Evolutionary conservation across 805 yeast species (phyloP).

Genomic region (Metschnikowia dekortorum): DNA sequence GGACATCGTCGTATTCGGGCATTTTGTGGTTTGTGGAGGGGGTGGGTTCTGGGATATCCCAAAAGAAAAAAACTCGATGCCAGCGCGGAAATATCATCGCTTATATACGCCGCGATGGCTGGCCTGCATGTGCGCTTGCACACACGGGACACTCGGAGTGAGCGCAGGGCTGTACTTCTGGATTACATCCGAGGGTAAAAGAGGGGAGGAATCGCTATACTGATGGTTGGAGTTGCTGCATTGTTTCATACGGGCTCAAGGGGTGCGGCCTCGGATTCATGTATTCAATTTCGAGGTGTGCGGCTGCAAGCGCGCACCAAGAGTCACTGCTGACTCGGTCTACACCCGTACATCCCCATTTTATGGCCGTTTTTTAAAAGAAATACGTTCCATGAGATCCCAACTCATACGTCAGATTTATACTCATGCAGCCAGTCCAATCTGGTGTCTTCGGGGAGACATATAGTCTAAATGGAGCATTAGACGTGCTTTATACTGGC

Average conservation of each 20-base stretch:
- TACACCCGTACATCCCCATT: neutral
- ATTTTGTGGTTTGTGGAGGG: neutral
- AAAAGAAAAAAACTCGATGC: slow-evolving; percentile 1
- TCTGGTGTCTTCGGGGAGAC: too few relatives aligned
- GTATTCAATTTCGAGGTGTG: neutral
- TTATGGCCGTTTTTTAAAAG: neutral
- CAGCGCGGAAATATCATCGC: neutral
- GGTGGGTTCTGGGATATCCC: slow-evolving; percentile 3
- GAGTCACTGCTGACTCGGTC: neutral
- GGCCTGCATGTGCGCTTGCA: neutral
- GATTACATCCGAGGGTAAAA: too few relatives aligned
- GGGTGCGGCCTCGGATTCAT: neutral
- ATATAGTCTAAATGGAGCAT: too few relatives aligned
- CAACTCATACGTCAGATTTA: too few relatives aligned
- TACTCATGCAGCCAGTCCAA: too few relatives aligned
- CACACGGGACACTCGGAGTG: neutral
- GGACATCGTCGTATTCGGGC: slow-evolving; percentile 28
- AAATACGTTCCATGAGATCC: neutral
- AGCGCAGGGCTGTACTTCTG: neutral
- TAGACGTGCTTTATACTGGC: too few relatives aligned
- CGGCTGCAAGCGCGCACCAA: neutral
- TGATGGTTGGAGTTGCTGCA: slow-evolving; percentile 4
- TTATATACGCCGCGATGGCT: slow-evolving; percentile 3
- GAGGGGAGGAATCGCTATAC: too few relatives aligned
- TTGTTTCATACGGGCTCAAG: neutral